Conservation (phyloP, 2,329 filamentous ascomycete species). For the Penicillium sp. region DNA sequence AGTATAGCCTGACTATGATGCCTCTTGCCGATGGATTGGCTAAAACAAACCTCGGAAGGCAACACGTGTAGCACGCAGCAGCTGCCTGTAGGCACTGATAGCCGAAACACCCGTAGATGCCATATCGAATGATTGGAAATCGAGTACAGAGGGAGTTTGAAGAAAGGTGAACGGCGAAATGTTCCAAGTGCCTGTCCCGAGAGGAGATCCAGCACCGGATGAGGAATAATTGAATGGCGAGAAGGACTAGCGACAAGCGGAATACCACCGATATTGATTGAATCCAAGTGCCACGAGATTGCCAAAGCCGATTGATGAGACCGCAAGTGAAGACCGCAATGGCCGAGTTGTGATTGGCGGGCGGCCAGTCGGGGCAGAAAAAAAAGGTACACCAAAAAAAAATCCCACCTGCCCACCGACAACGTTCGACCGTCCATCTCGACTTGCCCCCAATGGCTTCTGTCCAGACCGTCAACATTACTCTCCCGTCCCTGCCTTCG, state of each 20-base stretch:
- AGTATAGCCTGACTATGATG: neutral
- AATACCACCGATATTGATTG: too few species aligned
- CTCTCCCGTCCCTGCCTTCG: conserved; percentile 69
- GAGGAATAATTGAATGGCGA: too few species aligned
- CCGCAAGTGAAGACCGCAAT: conserved; percentile 22
- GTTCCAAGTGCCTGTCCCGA: too few species aligned
- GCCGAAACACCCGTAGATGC: conserved; percentile 53
- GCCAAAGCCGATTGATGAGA: too few species aligned
- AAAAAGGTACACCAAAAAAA: conserved; percentile 32
- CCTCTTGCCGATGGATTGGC: too few species aligned
- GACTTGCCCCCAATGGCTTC: conserved; percentile 58
- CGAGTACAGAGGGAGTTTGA: too few species aligned
- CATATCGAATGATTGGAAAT: too few species aligned
- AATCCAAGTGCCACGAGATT: too few species aligned
- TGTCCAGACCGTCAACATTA: conserved; percentile 43
- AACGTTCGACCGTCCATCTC: conserved; percentile 11
- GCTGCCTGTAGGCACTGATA: conserved; percentile 71
- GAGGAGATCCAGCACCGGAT: too few species aligned
- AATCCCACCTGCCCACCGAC: conserved; percentile 22
- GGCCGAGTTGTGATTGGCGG: conserved; percentile 28
- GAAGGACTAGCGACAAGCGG: too few species aligned
- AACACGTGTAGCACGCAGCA: conserved; percentile 75
- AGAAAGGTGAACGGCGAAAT: too few species aligned
- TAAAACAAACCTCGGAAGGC: conserved; percentile 72
- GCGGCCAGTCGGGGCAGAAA: conserved; percentile 37